phyloP scores from a whole-genome alignment of 78 protist genomes.

The Dictyostelium firmibasis region DNA sequence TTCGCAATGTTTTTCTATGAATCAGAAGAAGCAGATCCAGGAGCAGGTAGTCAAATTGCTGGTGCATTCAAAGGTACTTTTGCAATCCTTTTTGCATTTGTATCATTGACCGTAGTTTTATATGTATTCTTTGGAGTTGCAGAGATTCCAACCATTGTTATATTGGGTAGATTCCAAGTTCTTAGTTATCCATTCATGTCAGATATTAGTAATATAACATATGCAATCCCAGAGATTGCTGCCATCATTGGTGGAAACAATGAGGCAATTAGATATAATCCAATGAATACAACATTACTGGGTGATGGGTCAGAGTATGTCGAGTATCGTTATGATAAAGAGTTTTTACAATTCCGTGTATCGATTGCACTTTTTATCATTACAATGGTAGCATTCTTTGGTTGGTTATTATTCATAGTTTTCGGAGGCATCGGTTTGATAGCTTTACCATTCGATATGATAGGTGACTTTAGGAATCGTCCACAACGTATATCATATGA shows the following conservation, averaged over 20 bases:
- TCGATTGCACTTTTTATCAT: conserved; percentile 80
- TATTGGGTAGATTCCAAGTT: neutral
- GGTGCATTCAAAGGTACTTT: conserved; percentile 79
- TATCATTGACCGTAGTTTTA: neutral
- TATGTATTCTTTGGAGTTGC: conserved; percentile 78
- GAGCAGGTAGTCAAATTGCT: conserved; percentile 8
- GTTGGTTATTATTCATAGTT: conserved; percentile 87
- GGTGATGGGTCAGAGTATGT: neutral
- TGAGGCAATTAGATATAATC: neutral
- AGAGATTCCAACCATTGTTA: conserved; percentile 54
- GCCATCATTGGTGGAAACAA: neutral
- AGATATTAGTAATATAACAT: neutral
- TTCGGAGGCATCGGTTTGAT: conserved; percentile 93
- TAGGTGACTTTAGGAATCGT: conserved; percentile 77
- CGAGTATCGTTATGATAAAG: neutral
- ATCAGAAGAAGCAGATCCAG: conserved; percentile 88
- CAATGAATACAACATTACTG: neutral
- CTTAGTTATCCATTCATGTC: neutral
- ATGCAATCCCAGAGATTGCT: neutral
- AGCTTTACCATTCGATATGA: conserved; percentile 90
- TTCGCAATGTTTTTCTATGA: conserved; percentile 91
- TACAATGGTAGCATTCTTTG: conserved; percentile 85
- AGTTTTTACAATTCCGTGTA: conserved; percentile 57
- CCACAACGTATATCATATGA: conserved; percentile 83
- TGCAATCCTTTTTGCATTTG: conserved; percentile 31